Base-by-base conservation (phyloP, 345 rosid species). In the Ceriops decandra region DNA sequence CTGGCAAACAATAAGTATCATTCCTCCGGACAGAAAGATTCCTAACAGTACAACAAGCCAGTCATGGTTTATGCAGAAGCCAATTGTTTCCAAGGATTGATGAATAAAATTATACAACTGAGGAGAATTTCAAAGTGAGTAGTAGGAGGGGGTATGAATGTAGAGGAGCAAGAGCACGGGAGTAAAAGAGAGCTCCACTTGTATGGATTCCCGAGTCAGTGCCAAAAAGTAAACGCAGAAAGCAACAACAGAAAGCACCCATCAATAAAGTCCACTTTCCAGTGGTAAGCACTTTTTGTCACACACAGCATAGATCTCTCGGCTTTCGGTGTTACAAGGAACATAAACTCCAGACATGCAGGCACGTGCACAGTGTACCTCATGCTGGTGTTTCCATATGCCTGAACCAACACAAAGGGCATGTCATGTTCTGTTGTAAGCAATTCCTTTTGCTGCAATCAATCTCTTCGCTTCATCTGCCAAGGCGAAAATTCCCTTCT, bases 371-470 rank as follows among this genome's bases (percentile, higher is more conserved):
- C 36, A 31, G n/a, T 17, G 33, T 31, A 16, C 56, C 36, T 57
- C 19, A 46, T 58, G 61, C 64, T 3, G 0, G 70, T 17, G 62
- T 26, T 67, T 36, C 62, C 70, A 26, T 63, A 30, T 58, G 35
- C 53, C 70, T 26, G 49, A 38, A 38, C 70, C 20, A 33, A 42
- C 38, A 26, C 28, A 20, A 59, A 57, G 13, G 28, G 26, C 22
- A 27, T 11, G 9, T 22, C 21, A 0, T 62, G 1, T 19, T 21
- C 27, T 74, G 38, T 57, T 57, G 49, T 2, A 42, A 17, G 49
- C 49, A 35, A 52, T 1, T 4, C 52, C 24, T 35, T 47, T 35
- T 8, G 24, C 30, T 46, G 30, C 5, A 9, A 1, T 46, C 57
- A 47, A 49, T 16, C 32, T 21, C 49, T 53, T 47, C 17, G 19